Base-by-base conservation (phyloP, 257 asterid species). In the Nicotiana obtusifolia region DNA sequence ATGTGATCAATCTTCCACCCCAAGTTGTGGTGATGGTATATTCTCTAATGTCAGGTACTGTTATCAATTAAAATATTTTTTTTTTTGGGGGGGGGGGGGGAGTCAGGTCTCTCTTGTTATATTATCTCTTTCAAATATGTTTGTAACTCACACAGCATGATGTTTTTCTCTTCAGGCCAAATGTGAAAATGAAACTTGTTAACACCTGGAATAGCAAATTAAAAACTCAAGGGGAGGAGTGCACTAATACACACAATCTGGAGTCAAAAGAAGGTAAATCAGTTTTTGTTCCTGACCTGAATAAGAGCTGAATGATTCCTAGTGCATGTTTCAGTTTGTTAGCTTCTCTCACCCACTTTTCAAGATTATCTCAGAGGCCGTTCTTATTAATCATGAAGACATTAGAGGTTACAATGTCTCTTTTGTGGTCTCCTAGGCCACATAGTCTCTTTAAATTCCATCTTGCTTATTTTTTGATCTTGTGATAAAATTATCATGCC, bases 101-200 rank as follows among this genome's bases (percentile, higher is more conserved):
- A 20, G 3, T 80, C 53, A 30, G 60, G 60, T 76, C 44, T 69
- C 82, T 37, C 17, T 75, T 30, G 35, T 71, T 11, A 44, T 73
- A 73, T 47, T 24, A 49, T 75, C 22, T 75, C 61, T 41, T 54
- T 64, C 79, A 41, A 64, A 65, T 37, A 49, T 75, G 16, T 79
- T 71, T 44, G 60, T 15, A 49, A 49, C 26, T 47, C 62, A 26
- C 44, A 75, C 41, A 24, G 52, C 44, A 62, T 75, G 16, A 47
- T 75, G 54, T 68, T 81, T 85, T 75, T 76, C 83, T 86, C 44
- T 77, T 84, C 93, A 93, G 97, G 82, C 67, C 76, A 86, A 77
- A 83, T 80, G 35, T 76, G 79, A 86, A 85, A 79, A 84, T 54
- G 78, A 73, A 86, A 60, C 87, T 22, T 31, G 67, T 65, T 44